Evolutionary conservation across 2,329 filamentous ascomycete genomes (phyloP), one percentile per base, ranked within the genome.

Genomic region (Sporothrix phasma): DNA sequence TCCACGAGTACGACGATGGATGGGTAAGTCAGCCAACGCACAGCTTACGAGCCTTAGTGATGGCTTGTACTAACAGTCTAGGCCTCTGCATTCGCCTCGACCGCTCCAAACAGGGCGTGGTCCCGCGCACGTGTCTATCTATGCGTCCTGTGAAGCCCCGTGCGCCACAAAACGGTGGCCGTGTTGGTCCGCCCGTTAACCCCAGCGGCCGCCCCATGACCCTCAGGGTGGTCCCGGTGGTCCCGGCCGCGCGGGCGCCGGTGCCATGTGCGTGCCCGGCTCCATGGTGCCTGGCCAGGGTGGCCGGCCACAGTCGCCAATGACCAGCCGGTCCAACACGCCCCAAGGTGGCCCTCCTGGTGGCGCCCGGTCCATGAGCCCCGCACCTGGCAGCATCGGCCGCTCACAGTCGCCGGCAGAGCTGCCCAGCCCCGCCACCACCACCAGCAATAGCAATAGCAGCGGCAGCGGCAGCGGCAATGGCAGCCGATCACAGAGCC

Each of bases 1-100:
- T 97, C 61, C 93, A 97, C 72, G 92, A 96, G 76, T 99, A 97
- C 71, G 94, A 99, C 73, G 94, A 99, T 76, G 94, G 94, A 71
- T 99, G 94, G 94, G 90, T 93, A 83, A 83, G 89, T 82, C 63
- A 15, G 11, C 34, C 11, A 1, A 15, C 19, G 5, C 17, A 8
- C 19, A 19, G 17, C n/a, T n/a, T n/a, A n/a, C n/a, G n/a, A n/a
- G n/a, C n/a, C n/a, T n/a, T n/a, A n/a, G 1, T 53, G 5, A 54
- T 64, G 49, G 63, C 51, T 34, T 15, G 13, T n/a, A 22, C 24
- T 31, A 1, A n/a, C 68, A 92, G 90, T 90, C 92, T 72, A n/a
- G n/a, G n/a, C n/a, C 89, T 97, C 63, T 97, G 92, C 76, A 89
- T 92, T 69, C 88, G 88, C 68, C 87, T 97, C 71, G 92, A 97